phyloP scores from a whole-genome alignment of 1,284 basidiomycete species.

The Inonotus obliquus region DNA sequence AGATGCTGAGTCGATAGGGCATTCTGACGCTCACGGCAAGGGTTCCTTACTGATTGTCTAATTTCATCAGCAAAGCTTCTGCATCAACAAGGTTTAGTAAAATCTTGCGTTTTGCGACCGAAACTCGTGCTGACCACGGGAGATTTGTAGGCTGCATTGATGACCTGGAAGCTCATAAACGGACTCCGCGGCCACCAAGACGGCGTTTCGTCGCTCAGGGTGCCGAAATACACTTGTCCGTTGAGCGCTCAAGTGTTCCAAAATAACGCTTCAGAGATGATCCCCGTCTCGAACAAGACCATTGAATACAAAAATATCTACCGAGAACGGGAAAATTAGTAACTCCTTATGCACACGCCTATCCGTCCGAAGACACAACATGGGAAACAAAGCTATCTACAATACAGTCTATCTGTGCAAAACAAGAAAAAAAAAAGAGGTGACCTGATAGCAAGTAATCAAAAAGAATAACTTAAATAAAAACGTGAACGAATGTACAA shows the following conservation, averaged over 20 bases:
- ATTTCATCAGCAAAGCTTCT: background rate
- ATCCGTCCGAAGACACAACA: constrained; percentile 10
- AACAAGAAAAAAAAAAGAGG: background rate
- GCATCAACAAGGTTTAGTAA: background rate
- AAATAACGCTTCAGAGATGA: background rate
- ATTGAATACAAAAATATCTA: background rate
- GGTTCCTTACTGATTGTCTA: background rate
- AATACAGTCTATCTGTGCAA: background rate
- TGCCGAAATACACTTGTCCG: background rate
- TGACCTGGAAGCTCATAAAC: background rate
- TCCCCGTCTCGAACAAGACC: background rate
- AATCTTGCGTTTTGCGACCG: background rate
- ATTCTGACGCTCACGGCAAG: background rate
- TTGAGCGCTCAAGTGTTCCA: background rate
- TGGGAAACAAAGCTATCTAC: constrained; percentile 2
- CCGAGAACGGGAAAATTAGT: background rate
- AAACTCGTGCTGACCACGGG: background rate
- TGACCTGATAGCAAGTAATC: background rate
- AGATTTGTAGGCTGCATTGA: background rate
- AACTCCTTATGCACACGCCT: background rate
- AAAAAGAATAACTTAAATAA: background rate
- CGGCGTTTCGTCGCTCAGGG: background rate
- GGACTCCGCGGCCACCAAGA: background rate
- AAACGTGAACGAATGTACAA: background rate
- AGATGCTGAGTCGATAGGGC: background rate